These are phyloP conservation scores for Toxicodendron radicans DNA, from an alignment of 345 rosid species.

Conservation along the genomic window DNA sequence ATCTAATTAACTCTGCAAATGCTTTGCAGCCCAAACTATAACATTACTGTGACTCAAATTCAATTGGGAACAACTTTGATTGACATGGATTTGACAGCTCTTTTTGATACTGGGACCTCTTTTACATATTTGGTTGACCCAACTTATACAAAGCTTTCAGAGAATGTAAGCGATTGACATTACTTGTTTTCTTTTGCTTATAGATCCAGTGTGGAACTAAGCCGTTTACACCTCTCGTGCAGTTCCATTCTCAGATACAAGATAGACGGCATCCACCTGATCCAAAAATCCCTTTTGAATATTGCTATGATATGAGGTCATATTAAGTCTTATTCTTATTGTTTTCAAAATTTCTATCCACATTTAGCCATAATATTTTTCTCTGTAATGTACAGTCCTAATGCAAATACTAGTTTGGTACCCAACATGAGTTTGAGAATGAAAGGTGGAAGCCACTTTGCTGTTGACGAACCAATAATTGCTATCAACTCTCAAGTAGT, in stretches of 20 bases:
- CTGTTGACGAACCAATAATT: constrained; percentile 67
- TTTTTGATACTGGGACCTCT: constrained; percentile 85
- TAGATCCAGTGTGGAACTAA: background rate
- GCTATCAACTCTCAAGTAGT: constrained; percentile 65
- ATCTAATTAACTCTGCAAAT: constrained; percentile 12
- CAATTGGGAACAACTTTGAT: constrained; percentile 60
- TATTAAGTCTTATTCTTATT: background rate
- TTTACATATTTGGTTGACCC: constrained; percentile 78
- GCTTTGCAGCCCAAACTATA: constrained; percentile 68
- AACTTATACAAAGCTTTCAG: constrained; percentile 49
- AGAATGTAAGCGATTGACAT: constrained; percentile 50
- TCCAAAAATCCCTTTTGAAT: constrained; percentile 75
- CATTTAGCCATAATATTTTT: constrained; percentile 11
- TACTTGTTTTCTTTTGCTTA: background rate
- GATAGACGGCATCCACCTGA: constrained; percentile 62
- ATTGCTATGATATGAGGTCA: constrained; percentile 81
- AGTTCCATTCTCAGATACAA: constrained; percentile 74
- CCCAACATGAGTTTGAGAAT: constrained; percentile 69
- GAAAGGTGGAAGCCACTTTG: constrained; percentile 68
- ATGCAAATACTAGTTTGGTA: constrained; percentile 59
- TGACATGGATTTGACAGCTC: constrained; percentile 58
- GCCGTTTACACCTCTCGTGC: constrained; percentile 25
- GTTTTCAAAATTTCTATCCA: constrained; percentile 9
- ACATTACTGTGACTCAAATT: constrained; percentile 59
- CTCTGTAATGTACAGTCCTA: constrained; percentile 44